These are phyloP conservation scores for Oryza meyeriana DNA, from an alignment of 176 grass and related monocot genomes.

Conservation along the genomic window DNA sequence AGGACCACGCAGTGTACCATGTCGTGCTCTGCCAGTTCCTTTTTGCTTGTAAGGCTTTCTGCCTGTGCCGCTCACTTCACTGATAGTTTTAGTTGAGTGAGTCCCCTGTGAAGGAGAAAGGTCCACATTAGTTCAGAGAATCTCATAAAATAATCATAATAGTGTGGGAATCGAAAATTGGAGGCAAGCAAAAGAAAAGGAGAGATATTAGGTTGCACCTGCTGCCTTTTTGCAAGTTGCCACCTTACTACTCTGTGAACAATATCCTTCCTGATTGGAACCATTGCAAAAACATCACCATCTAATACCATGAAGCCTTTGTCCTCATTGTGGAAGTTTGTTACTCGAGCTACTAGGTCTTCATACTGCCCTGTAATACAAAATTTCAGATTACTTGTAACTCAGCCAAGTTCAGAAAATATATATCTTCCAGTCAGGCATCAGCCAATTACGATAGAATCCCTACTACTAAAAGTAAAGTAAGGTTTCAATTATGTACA, in stretches of 20 bases:
- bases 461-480: background rate
- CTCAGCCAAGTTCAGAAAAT: background rate
- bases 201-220: slow-evolving; percentile 47
- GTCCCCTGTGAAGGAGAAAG: slow-evolving; percentile 57
- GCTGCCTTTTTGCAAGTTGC: slow-evolving; percentile 90
- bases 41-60: slow-evolving; percentile 84
- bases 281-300: slow-evolving; percentile 92
- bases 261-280: slow-evolving; percentile 92
- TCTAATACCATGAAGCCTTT: slow-evolving; percentile 90
- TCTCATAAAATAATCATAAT: background rate
- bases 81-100: slow-evolving; percentile 85
- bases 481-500: slow-evolving; percentile 6
- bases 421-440: background rate
- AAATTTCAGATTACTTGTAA: background rate
- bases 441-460: background rate
- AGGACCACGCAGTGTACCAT: slow-evolving; percentile 71
- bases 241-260: slow-evolving; percentile 76
- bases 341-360: slow-evolving; percentile 73
- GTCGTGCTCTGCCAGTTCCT: slow-evolving; percentile 72
- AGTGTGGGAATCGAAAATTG: background rate
- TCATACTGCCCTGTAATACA: slow-evolving; percentile 61
- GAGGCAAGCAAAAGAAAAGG: background rate
- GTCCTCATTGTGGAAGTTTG: slow-evolving; percentile 82
- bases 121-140: background rate
- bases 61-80: slow-evolving; percentile 85